These are phyloP conservation scores for Quercus berberidifolia DNA, from an alignment of 306 rosid genomes.

Conservation along the genomic window DNA sequence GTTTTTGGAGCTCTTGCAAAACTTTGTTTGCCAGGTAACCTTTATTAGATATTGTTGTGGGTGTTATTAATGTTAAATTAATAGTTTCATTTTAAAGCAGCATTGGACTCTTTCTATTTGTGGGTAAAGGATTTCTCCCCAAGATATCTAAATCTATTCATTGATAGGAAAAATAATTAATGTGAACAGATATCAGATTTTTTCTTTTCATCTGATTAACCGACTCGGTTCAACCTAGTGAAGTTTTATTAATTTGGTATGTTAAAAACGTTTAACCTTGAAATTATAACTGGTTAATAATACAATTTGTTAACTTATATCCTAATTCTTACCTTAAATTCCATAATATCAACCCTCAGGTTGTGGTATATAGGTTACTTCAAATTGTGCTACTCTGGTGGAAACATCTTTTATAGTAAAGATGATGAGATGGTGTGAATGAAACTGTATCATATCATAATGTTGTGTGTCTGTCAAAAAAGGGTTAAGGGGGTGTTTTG, in stretches of 20 bases:
- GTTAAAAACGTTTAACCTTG: background rate
- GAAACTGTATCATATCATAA: background rate
- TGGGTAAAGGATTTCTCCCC: background rate
- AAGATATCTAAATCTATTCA: background rate
- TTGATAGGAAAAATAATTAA: background rate
- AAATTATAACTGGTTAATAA: background rate
- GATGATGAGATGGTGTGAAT: background rate
- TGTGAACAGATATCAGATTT: background rate
- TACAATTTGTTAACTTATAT: background rate
- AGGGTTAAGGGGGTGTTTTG: no score
- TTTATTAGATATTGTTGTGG: background rate
- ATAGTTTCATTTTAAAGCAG: background rate
- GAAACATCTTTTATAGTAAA: background rate
- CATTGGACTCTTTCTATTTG: background rate
- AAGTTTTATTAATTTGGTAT: background rate
- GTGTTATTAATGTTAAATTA: background rate
- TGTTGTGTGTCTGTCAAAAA: background rate
- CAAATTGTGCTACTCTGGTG: background rate
- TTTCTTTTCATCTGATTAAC: background rate
- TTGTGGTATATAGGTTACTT: background rate
- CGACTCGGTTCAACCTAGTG: background rate
- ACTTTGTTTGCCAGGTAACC: constrained; percentile 53
- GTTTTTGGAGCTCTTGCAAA: constrained; percentile 55
- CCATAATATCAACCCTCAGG: background rate
- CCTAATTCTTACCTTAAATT: background rate